Base-by-base conservation (phyloP, 208 protist genomes). In the Trypanosomatidae sp. region DNA sequence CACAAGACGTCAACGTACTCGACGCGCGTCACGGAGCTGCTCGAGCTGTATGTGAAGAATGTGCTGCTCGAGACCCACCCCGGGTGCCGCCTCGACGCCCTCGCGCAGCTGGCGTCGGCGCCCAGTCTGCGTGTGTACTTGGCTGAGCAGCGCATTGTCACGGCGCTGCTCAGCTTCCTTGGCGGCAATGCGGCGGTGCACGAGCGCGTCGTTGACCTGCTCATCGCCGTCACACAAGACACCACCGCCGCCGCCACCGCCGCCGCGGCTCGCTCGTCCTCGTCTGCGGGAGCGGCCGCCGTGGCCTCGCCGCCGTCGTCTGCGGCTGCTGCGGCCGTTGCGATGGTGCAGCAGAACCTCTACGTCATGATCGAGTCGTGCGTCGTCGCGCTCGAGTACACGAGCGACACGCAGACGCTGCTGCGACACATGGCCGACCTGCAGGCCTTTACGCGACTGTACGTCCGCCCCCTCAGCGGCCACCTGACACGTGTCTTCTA, bases 11-110 rank as follows among this genome's bases (percentile, higher is more conserved):
- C 78, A 4, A 82, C 68, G 37, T 90, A 89, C 56, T 89, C 72
- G 6, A 85, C 70, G 3, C 64, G 71, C 19, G 81, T 94, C n/a
- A 87, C 62, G 15, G 78, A 89, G 24, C 74, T 94, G 13, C 42
- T 94, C 20, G 80, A 94, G 49, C 41, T 71, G 27, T 94, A 87
- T 47, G 54, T 94, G 35, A 88, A 83, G 61, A 71, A 88, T 48
- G 72, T 65, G 2, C 53, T 84, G 43, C 57, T 80, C 44, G 85
- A 94, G 67, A 48, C 85, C 37, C 75, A 94, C 60, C 78, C 81
- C 6, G 42, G 51, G 6, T 87, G 78, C 37, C 71, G 71, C 11
- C 55, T 87, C 18, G 55, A 75, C 44, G 68, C 71, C 52, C 71
- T 94, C 28, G 63, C 60, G 23, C 58, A 87, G 6, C 61, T 94